These are phyloP conservation scores for Nakataea oryzae DNA, from an alignment of 2,329 filamentous ascomycete genomes.

Conservation along the genomic window DNA sequence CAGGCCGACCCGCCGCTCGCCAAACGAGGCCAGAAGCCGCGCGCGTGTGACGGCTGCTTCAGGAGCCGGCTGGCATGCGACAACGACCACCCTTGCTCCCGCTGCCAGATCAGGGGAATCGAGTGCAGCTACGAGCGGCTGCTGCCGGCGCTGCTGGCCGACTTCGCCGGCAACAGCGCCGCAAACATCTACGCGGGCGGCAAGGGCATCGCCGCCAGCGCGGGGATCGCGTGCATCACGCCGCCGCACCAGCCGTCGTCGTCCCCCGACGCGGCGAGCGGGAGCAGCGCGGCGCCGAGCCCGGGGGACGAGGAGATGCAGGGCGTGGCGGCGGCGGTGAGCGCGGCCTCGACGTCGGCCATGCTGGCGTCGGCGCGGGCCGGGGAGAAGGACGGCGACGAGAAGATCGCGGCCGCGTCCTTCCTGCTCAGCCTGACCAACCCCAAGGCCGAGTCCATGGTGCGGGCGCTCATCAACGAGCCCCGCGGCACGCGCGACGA, in stretches of 20 bases:
- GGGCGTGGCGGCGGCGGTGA: too few species aligned
- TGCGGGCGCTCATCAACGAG: conserved; percentile 10
- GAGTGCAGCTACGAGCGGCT: conserved; percentile 12
- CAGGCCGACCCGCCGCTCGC: conserved; percentile 9
- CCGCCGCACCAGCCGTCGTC: background rate
- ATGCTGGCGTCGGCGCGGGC: too few species aligned
- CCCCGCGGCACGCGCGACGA: background rate
- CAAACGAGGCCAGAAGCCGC: conserved; percentile 16
- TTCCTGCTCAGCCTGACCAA: conserved; percentile 16
- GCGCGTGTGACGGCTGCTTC: conserved; percentile 18
- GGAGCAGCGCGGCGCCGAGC: background rate
- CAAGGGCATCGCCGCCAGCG: background rate
- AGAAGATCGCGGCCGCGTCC: conserved; percentile 12
- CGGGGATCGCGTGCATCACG: background rate
- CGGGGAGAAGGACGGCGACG: conserved; percentile 6
- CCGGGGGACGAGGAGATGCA: background rate
- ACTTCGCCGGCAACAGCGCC: background rate
- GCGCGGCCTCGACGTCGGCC: too few species aligned
- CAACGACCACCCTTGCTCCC: conserved; percentile 12
- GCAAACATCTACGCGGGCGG: too few species aligned
- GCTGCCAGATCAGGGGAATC: conserved; percentile 13
- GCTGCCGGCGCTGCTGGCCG: background rate
- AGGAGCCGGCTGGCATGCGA: conserved; percentile 18
- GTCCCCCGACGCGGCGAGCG: background rate
- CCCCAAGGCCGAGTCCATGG: conserved; percentile 14